Conservation (phyloP, 1,284 basidiomycete species). For the Puccinia hordei region DNA sequence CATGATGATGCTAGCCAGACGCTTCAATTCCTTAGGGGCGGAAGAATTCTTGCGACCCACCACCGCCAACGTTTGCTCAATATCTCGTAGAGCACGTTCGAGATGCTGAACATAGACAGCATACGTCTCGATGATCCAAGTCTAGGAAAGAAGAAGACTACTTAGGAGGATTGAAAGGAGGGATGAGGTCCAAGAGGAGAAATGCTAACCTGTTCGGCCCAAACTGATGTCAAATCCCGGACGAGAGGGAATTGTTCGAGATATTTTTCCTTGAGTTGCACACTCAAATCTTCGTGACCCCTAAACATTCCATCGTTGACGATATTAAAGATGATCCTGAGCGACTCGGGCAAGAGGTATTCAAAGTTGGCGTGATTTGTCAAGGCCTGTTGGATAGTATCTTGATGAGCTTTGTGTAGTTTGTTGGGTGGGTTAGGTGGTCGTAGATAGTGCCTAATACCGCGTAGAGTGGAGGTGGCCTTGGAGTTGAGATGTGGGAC, state of each 20-base stretch:
- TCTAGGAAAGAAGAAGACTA: constrained; percentile 63
- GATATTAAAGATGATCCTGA: constrained; percentile 79
- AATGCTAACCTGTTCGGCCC: constrained; percentile 74
- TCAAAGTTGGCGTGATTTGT: constrained; percentile 58
- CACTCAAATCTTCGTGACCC: constrained; percentile 79
- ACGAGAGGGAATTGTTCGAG: constrained; percentile 91
- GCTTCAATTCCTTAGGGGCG: constrained; percentile 25
- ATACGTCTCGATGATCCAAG: constrained; percentile 86
- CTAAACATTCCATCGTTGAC: constrained; percentile 79
- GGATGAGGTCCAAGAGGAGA: not conserved
- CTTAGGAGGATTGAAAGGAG: not conserved
- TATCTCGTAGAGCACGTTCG: constrained; percentile 81
- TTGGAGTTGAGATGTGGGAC: constrained; percentile 28
- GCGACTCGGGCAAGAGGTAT: constrained; percentile 74
- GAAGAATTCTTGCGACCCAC: constrained; percentile 57
- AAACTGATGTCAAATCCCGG: constrained; percentile 84
- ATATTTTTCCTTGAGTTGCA: constrained; percentile 79
- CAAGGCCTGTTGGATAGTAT: constrained; percentile 21
- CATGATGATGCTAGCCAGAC: constrained; percentile 43
- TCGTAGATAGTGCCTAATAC: constrained; percentile 53
- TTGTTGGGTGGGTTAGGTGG: constrained; percentile 52
- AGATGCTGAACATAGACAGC: constrained; percentile 87
- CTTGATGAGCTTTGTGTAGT: constrained; percentile 52
- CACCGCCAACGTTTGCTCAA: constrained; percentile 75
- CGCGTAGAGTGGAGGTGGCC: constrained; percentile 3